phyloP scores from a whole-genome alignment of 2,329 filamentous ascomycete genomes.

The Fonsecaea multimorphosa region DNA sequence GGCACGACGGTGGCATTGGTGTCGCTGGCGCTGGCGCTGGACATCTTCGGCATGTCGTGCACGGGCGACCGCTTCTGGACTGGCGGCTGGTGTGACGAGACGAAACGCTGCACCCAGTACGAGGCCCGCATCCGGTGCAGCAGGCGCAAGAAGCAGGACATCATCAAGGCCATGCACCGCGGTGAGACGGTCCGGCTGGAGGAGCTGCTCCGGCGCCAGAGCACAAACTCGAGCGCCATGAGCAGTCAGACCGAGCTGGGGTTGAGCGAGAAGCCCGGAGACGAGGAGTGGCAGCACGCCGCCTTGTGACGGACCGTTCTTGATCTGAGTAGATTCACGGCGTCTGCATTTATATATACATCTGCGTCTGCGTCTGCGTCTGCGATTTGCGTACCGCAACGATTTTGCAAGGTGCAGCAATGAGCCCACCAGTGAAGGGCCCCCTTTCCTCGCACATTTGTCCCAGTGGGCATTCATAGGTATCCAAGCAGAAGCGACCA shows the following conservation, averaged over 20 bases:
- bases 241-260: slow-evolving; percentile 10
- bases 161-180: slow-evolving; percentile 18
- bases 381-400: background rate
- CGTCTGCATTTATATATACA: too few species aligned
- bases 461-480: too few species aligned
- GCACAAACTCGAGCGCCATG: slow-evolving; percentile 14
- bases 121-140: slow-evolving; percentile 13
- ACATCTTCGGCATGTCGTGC: slow-evolving; percentile 20
- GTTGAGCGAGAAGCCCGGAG: slow-evolving; percentile 2
- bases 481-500: too few species aligned
- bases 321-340: too few species aligned
- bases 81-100: slow-evolving; percentile 17
- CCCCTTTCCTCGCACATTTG: too few species aligned
- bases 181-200: slow-evolving; percentile 15
- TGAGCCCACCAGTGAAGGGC: too few species aligned
- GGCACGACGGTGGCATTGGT: slow-evolving; percentile 11
- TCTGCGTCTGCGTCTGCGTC: too few species aligned
- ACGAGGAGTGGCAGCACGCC: slow-evolving; percentile 19
- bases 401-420: too few species aligned
- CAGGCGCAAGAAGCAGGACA: slow-evolving; percentile 15
- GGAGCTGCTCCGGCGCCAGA: slow-evolving; percentile 11
- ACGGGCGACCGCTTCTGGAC: slow-evolving; percentile 19
- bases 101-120: slow-evolving; percentile 10
- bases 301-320: background rate
- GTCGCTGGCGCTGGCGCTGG: slow-evolving; percentile 4